Evolutionary conservation across 306 rosid species (phyloP), one percentile per base, ranked within the genome.

Genomic region (Prunus kanzakura): DNA sequence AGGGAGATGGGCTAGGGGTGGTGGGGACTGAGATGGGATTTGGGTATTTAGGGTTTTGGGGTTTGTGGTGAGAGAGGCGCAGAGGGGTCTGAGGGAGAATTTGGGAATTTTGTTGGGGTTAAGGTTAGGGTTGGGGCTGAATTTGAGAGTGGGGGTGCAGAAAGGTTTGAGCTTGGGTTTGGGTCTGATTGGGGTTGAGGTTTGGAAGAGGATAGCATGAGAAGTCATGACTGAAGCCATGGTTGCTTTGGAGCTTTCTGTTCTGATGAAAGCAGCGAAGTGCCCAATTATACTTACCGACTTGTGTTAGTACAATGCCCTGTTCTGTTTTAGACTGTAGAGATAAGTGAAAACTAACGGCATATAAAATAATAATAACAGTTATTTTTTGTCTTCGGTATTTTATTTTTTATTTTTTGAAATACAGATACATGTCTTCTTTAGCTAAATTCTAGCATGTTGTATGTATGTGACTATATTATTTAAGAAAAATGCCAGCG

Each of bases 201-300:
- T 43, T 18, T 8, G 77, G 57, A 64, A 73, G n/a, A 25, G 32
- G 19, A 73, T 3, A 10, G 45, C 69, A 19, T 73, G 77, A 35
- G 77, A 73, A 29, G 69, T 32, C 77, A 73, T 73, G 29, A 73
- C n/a, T 18, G 77, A 57, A 9, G 76, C 57, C 69, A 58, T 57
- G 30, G 13, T 8, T 16, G 11, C 6, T 22, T 49, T 6, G 72
- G 52, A 14, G 18, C 13, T 71, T 71, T 71, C 20, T 7, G 45
- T 30, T 63, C 45, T 45, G n/a, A 19, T 41, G 51, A 20, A 64
- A 18, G 69, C 19, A 18, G 47, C 15, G 9, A 35, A 64, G 69
- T 11, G 5, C 10, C 12, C 45, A 0, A 25, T 3, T 55, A 2
- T 11, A 30, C 2, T 6, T 6, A 25, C 38, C 6, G 4, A 38